Base-by-base conservation (phyloP, 2,329 filamentous ascomycete species). In the Fusarium clavum region DNA sequence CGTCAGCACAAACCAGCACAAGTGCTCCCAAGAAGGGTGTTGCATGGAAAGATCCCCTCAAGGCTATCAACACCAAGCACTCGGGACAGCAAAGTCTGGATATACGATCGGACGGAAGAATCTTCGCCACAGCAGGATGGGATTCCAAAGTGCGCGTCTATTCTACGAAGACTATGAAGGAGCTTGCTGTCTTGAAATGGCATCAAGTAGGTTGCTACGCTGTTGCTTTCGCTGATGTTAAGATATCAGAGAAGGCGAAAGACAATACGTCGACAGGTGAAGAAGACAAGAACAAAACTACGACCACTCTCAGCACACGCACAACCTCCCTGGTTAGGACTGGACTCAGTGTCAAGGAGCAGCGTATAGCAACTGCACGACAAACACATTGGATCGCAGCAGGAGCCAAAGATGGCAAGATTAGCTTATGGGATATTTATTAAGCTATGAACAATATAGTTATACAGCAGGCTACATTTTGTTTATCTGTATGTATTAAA, bases 381-480 rank as follows among this genome's bases (percentile, higher is more conserved):
- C 84, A 83, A 53, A 91, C 91, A 25, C 95, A 98, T 79, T 98
- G 95, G 94, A 79, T 98, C 54, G 96, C 92, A 20, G 93, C 90
- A 2, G 96, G 96, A 3, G 92, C 93, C 58, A 99, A 98, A 79
- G 96, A 98, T 82, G 96, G 95, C 20, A 97, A 97, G 79, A 89
- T 98, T 68, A 97, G 94, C 77, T 82, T 99, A 72, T 99, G 96
- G 96, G 93, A 98, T 82, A 90, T 98, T 62, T 99, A 96, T 79
- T 94, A 75, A 82, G 29, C 47, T 60, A 40, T 51, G 14, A n/a
- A 27, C 6, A 25, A 25, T 8, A 12, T 8, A 41, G 18, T 41
- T 7, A 12, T n/a, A 20, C 12, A 38, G n/a, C 6, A n/a, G 22
- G 13, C 18, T 38, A n/a, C 11, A 34, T 51, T 25, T n/a, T 9